phyloP scores from a whole-genome alignment of 305 asterid species.

The Fraxinus nigra region DNA sequence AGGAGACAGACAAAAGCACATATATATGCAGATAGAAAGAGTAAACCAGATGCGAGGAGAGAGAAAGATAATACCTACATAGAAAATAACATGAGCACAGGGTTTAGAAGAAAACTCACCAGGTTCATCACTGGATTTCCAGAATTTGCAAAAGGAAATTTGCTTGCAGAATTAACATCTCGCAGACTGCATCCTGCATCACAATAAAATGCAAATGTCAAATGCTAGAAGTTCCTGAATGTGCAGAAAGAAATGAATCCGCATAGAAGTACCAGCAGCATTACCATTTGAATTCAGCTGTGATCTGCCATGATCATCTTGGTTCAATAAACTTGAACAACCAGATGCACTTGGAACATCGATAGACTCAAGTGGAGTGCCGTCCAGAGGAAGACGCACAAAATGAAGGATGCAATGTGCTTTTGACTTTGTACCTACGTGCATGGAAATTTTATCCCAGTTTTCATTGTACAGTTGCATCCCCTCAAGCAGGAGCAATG shows the following conservation, averaged over 20 bases:
- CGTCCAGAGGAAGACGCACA: conserved; percentile 80
- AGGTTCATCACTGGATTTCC: conserved; percentile 87
- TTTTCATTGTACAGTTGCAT: conserved; percentile 75
- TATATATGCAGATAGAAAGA: conserved; percentile 8
- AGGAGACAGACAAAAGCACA: neutral
- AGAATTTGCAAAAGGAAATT: conserved; percentile 64
- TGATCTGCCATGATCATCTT: conserved; percentile 41
- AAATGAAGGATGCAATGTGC: conserved; percentile 93
- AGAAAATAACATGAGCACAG: conserved; percentile 5
- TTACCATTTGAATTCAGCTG: conserved; percentile 56
- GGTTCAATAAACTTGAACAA: conserved; percentile 36
- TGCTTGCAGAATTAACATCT: conserved; percentile 46
- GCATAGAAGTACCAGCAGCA: conserved; percentile 33
- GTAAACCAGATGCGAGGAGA: neutral
- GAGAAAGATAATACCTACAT: neutral
- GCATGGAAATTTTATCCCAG: conserved; percentile 89
- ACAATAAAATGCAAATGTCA: conserved; percentile 23
- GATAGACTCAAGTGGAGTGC: conserved; percentile 49
- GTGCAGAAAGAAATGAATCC: conserved; percentile 3
- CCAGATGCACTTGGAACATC: conserved; percentile 66
- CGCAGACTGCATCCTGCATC: conserved; percentile 51
- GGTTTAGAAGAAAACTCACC: conserved; percentile 40
- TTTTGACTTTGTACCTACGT: conserved; percentile 90
- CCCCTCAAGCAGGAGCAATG: conserved; percentile 79
- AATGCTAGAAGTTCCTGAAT: conserved; percentile 10